phyloP scores from a whole-genome alignment of 2,329 filamentous ascomycete species.

The Epicoccum sorghinum region DNA sequence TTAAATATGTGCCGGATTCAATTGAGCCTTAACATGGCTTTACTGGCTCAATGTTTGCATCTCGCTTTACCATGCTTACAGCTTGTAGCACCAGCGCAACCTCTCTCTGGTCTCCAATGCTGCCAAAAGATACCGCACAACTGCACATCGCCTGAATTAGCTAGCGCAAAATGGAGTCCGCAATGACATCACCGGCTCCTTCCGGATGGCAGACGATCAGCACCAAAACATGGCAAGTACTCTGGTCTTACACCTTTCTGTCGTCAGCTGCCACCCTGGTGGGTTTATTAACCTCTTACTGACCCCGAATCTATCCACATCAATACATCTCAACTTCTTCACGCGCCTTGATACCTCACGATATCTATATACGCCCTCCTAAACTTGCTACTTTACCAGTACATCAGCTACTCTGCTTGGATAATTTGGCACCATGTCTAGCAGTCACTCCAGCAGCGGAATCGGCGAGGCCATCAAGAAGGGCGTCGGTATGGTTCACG shows the following conservation, averaged over 20 bases:
- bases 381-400: conserved; percentile 5
- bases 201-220: conserved; percentile 8
- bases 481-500: conserved; percentile 44
- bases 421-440: conserved; percentile 29
- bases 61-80: no score
- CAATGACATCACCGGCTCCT: conserved; percentile 15
- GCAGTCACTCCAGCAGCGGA: conserved; percentile 28
- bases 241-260: background rate
- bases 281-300: background rate
- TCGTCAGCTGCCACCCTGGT: conserved; percentile 4
- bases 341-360: background rate
- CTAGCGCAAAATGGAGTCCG: background rate
- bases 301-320: background rate
- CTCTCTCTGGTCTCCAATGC: no score
- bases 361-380: background rate
- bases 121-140: background rate
- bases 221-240: conserved; percentile 13
- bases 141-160: background rate
- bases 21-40: no score
- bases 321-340: background rate
- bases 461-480: conserved; percentile 42
- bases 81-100: no score
- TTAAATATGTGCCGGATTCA: background rate
- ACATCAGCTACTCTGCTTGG: conserved; percentile 6
- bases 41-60: no score